phyloP scores from a whole-genome alignment of 2,329 filamentous ascomycete genomes.

The Periconia digitata region DNA sequence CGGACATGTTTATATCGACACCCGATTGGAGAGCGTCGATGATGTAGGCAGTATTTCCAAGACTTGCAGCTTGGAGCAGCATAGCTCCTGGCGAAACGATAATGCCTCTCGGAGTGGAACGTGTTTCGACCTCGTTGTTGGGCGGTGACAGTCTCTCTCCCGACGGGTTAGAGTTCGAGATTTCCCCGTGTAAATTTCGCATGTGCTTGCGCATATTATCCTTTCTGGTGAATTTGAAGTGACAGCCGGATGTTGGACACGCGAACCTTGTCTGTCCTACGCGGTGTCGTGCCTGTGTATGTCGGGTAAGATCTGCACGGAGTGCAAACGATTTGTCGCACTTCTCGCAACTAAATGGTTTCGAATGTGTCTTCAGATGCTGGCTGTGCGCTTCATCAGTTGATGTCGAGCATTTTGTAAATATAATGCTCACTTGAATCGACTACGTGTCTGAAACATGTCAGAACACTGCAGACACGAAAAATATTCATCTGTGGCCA shows the following conservation, averaged over 20 bases:
- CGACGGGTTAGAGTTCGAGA: no score
- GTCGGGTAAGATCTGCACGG: slow-evolving; percentile 8
- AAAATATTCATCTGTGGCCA: not conserved
- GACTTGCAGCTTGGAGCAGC: slow-evolving; percentile 7
- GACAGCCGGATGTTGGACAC: slow-evolving; percentile 5
- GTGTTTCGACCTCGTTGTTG: not conserved
- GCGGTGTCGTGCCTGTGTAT: slow-evolving; percentile 8
- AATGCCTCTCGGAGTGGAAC: no score
- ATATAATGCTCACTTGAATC: slow-evolving; percentile 9
- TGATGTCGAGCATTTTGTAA: not conserved
- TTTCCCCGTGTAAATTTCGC: not conserved
- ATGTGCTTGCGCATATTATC: slow-evolving; percentile 10
- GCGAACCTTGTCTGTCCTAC: slow-evolving; percentile 4
- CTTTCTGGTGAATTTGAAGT: slow-evolving; percentile 8
- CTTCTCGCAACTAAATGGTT: slow-evolving; percentile 7
- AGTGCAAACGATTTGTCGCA: slow-evolving; percentile 11
- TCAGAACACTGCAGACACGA: slow-evolving; percentile 7
- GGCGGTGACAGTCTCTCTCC: no score
- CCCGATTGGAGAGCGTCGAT: slow-evolving; percentile 1
- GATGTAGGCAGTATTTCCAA: slow-evolving; percentile 4
- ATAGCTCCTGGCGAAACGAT: no score
- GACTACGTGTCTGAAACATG: not conserved
- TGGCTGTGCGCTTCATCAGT: slow-evolving; percentile 5
- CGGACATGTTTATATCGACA: slow-evolving; percentile 1
- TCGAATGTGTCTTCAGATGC: slow-evolving; percentile 13